Evolutionary conservation across 2,329 filamentous ascomycete species (phyloP), one percentile per base, ranked within the genome.

Genomic region (Xylariaceae sp.): DNA sequence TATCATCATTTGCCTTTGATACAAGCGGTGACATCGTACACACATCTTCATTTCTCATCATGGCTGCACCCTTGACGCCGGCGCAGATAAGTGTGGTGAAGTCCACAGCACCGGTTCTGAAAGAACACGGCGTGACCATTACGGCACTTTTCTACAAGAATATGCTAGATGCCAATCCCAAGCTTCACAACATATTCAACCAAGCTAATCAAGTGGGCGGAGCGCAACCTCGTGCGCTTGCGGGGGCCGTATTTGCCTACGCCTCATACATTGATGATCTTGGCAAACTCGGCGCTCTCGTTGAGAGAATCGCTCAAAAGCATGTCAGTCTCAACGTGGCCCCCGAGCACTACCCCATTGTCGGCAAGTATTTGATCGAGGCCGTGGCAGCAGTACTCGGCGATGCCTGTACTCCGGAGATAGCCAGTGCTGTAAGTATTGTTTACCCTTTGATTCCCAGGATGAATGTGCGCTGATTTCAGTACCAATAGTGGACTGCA

Each of bases 221-320:
- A 34, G 81, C 82, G 50, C 88, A 92, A 66, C 78, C 86, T 4
- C 74, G 76, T n/a, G 87, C 88, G 2, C 79, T 92, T 6, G 87
- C 88, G 11, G 76, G 74, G 39, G 77, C 88, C 1, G 79, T 93
- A 6, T 81, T 87, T 60, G 86, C 86, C 48, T 92, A 91, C 63
- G 88, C 89, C 45, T 73, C 77, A 33, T 78, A 90, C 69, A 87
- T 92, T 63, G 86, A 90, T 68, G 78, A 90, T 64, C 77, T 89
- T 0, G 79, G 76, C 43, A 79, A 74, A 17, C 75, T 91, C 5
- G 67, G 67, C 12, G 75, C 79, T 31, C 73, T 72, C 33, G 74
- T 82, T 13, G 84, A 89, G 68, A 80, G 85, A 62, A 90, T 93
- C 58, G 86, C 84, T 51, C 82, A 90, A 63, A 91, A 90, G 72